phyloP scores from a whole-genome alignment of 2,329 filamentous ascomycete species.

The Penicillium carneum region DNA sequence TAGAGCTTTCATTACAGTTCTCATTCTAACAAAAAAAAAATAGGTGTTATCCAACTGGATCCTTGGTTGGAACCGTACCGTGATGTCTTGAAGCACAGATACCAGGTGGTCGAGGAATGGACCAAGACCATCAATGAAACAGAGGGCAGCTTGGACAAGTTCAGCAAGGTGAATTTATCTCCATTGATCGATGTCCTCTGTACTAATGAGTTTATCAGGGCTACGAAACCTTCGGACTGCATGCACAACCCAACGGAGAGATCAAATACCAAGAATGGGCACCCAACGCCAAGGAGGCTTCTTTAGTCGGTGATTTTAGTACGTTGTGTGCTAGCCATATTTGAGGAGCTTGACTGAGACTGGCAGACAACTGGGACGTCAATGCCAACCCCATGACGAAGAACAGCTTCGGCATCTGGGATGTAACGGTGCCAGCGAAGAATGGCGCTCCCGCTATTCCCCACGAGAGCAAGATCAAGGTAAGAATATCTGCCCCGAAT shows the following conservation, averaged over 20 bases:
- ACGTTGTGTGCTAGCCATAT: slow-evolving; percentile 44
- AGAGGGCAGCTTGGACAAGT: slow-evolving; percentile 90
- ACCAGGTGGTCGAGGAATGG: slow-evolving; percentile 81
- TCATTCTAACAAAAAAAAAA: not conserved
- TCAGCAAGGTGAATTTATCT: slow-evolving; percentile 71
- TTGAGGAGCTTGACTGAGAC: slow-evolving; percentile 38
- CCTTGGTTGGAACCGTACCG: slow-evolving; percentile 88
- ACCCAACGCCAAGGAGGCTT: slow-evolving; percentile 83
- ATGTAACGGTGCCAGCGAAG: slow-evolving; percentile 76
- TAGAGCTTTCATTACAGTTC: not conserved
- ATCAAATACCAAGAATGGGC: slow-evolving; percentile 96
- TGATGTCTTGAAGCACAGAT: slow-evolving; percentile 77
- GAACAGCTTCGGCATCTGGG: slow-evolving; percentile 84
- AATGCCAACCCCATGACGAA: slow-evolving; percentile 86
- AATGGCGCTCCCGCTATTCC: slow-evolving; percentile 79
- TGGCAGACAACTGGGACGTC: slow-evolving; percentile 81
- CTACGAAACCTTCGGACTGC: slow-evolving; percentile 84
- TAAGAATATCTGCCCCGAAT: slow-evolving; percentile 42
- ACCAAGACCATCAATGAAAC: slow-evolving; percentile 80
- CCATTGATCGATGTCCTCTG: slow-evolving; percentile 12
- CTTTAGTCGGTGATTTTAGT: slow-evolving; percentile 95
- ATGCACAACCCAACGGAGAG: slow-evolving; percentile 79
- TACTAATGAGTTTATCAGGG: slow-evolving; percentile 62
- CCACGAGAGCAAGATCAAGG: slow-evolving; percentile 97
- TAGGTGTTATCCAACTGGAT: slow-evolving; percentile 86